Evolutionary conservation across 2,329 filamentous ascomycete genomes (phyloP).

Genomic region (Sporothrix sp.): DNA sequence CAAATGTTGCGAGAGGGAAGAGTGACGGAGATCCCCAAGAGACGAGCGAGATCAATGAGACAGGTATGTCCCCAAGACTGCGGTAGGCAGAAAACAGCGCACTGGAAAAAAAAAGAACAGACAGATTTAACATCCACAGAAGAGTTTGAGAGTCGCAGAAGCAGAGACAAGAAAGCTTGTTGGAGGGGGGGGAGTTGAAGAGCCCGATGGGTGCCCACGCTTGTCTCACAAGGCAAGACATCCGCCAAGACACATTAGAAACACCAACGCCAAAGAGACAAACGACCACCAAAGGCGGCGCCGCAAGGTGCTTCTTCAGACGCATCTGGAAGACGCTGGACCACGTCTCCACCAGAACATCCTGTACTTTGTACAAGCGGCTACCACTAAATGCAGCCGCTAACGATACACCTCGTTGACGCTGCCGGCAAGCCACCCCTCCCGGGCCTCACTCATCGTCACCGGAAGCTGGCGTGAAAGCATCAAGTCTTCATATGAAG

Average conservation of each 20-base stretch:
- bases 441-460: slow-evolving; percentile 4
- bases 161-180: background rate
- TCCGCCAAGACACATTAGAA: background rate
- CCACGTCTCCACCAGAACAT: background rate
- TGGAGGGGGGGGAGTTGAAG: no score
- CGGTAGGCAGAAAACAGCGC: no score
- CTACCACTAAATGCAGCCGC: background rate
- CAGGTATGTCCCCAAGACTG: no score
- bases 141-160: no score
- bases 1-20: no score
- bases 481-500: no score
- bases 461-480: background rate
- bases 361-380: background rate
- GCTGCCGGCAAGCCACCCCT: background rate
- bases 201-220: background rate
- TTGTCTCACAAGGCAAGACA: slow-evolving; percentile 9
- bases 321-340: background rate
- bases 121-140: no score
- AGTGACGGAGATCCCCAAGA: no score
- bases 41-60: no score
- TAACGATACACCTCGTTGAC: slow-evolving; percentile 5
- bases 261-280: background rate
- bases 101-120: no score
- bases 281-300: background rate
- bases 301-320: background rate